Evolutionary conservation across 2,329 filamentous ascomycete species (phyloP).

Genomic region (Ceratocystis papillata): DNA sequence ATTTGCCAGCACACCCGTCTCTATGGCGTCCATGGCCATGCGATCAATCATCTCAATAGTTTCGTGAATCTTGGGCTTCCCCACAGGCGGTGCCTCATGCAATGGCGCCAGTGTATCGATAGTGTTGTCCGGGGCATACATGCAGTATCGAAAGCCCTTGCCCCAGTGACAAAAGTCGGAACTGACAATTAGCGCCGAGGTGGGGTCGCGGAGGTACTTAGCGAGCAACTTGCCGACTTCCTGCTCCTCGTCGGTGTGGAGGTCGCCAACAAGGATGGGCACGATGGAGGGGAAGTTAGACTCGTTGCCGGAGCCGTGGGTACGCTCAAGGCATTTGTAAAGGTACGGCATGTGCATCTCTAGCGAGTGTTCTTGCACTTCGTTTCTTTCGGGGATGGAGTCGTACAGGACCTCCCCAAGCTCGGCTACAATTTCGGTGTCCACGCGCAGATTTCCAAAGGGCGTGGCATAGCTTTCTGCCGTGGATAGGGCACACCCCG

Average conservation of each 20-base stretch:
- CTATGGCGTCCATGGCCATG: constrained; percentile 72
- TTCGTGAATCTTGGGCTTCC: constrained; percentile 58
- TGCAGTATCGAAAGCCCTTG: constrained; percentile 67
- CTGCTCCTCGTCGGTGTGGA: constrained; percentile 54
- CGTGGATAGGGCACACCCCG: constrained; percentile 62
- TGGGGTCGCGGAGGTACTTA: constrained; percentile 63
- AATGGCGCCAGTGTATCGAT: constrained; percentile 36
- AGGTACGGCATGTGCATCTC: constrained; percentile 97
- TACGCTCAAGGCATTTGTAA: constrained; percentile 57
- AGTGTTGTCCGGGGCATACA: constrained; percentile 47
- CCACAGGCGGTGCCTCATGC: constrained; percentile 22
- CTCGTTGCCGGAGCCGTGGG: constrained; percentile 35
- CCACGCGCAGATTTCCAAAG: constrained; percentile 58
- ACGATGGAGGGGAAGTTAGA: constrained; percentile 61
- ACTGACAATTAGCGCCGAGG: constrained; percentile 75
- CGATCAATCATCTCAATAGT: constrained; percentile 73
- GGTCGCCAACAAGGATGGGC: constrained; percentile 76
- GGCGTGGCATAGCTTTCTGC: constrained; percentile 64
- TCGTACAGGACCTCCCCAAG: constrained; percentile 37
- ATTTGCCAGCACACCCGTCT: constrained; percentile 57
- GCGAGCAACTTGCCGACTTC: constrained; percentile 59
- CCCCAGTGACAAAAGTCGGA: constrained; percentile 99
- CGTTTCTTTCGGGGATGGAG: constrained; percentile 52
- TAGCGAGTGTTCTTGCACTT: constrained; percentile 80
- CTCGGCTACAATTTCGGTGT: constrained; percentile 43